Conservation (phyloP, 2,329 filamentous ascomycete species). For the Colletotrichum costaricense region DNA sequence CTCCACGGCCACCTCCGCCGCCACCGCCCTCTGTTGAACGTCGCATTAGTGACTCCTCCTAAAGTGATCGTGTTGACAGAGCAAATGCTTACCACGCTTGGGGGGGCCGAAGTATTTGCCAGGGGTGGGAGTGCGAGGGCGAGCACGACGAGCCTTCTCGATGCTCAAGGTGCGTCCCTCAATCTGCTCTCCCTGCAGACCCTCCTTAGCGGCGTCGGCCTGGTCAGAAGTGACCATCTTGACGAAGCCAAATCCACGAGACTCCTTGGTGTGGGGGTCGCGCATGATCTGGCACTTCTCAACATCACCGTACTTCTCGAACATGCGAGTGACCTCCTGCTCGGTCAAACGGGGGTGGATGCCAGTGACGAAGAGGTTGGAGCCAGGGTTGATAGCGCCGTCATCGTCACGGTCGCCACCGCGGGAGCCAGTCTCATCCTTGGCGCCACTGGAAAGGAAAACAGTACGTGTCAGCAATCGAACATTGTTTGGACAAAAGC, state of each 20-base stretch:
- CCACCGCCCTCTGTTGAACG: conserved; percentile 50
- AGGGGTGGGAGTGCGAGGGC: conserved; percentile 94
- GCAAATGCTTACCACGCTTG: conserved; percentile 83
- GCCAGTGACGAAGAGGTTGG: conserved; percentile 98
- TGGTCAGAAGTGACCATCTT: conserved; percentile 98
- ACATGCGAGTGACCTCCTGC: conserved; percentile 90
- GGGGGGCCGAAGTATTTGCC: conserved; percentile 99
- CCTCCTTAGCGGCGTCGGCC: conserved; percentile 96
- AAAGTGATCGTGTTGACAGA: background rate
- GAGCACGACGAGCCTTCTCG: conserved; percentile 96
- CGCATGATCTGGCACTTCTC: conserved; percentile 99
- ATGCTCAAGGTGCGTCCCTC: conserved; percentile 97
- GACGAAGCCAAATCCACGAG: conserved; percentile 98
- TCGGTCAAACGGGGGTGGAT: conserved; percentile 94
- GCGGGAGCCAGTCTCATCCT: conserved; percentile 63
- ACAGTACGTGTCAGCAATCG: conserved; percentile 26
- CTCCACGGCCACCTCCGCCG: conserved; percentile 53
- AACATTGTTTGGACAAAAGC: background rate
- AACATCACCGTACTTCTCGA: conserved; percentile 98
- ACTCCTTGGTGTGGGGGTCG: conserved; percentile 98
- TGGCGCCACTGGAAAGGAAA: conserved; percentile 52
- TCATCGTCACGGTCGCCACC: conserved; percentile 71
- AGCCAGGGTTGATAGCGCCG: conserved; percentile 89
- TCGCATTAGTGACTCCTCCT: background rate
- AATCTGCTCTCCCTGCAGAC: conserved; percentile 92